These are phyloP conservation scores for Neurospora sp. DNA, from an alignment of 495 filamentous ascomycete species.

Conservation along the genomic window DNA sequence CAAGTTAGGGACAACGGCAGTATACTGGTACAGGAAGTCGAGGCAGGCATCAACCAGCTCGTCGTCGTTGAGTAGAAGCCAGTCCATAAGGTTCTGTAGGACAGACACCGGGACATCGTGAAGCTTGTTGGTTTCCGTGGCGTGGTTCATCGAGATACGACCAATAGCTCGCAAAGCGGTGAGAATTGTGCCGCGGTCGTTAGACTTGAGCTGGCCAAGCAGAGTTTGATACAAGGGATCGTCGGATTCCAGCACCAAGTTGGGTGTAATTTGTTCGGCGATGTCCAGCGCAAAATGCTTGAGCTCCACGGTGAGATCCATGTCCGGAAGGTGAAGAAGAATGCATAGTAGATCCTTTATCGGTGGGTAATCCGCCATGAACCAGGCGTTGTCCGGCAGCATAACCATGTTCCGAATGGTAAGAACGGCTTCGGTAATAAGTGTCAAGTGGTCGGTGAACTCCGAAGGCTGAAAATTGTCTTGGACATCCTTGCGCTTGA, in stretches of 20 bases:
- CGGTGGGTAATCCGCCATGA: slow-evolving; percentile 60
- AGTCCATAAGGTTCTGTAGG: slow-evolving; percentile 62
- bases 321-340: slow-evolving; percentile 63
- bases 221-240: slow-evolving; percentile 74
- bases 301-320: slow-evolving; percentile 68
- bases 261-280: slow-evolving; percentile 80
- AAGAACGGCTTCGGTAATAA: slow-evolving; percentile 76
- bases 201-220: slow-evolving; percentile 54
- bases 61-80: slow-evolving; percentile 81
- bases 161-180: slow-evolving; percentile 74
- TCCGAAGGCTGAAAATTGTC: slow-evolving; percentile 70
- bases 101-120: slow-evolving; percentile 54
- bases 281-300: slow-evolving; percentile 90
- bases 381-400: slow-evolving; percentile 75
- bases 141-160: slow-evolving; percentile 76
- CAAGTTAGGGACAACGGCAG: slow-evolving; percentile 75
- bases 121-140: slow-evolving; percentile 61
- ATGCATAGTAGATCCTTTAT: slow-evolving; percentile 75
- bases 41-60: slow-evolving; percentile 77
- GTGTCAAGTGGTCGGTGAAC: slow-evolving; percentile 57
- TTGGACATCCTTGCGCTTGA: slow-evolving; percentile 40
- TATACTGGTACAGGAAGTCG: slow-evolving; percentile 95
- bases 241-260: slow-evolving; percentile 54
- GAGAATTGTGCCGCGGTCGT: slow-evolving; percentile 78
- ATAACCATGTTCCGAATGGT: slow-evolving; percentile 91